Base-by-base conservation (phyloP, 345 rosid species). In the Draba incana region DNA sequence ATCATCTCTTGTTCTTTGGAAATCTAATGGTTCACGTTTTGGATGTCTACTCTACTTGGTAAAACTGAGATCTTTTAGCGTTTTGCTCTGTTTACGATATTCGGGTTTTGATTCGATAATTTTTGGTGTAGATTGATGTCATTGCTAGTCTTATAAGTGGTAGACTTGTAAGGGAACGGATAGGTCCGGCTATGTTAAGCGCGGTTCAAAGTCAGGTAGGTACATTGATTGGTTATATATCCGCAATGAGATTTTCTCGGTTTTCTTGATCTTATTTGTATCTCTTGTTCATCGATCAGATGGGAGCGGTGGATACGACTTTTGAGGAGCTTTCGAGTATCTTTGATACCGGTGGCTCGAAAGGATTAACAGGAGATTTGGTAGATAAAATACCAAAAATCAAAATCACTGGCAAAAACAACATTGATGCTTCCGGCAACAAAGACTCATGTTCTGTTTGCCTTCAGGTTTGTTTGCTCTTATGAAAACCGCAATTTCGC, bases 121-220 rank as follows among this genome's bases (percentile, higher is more conserved):
- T 12, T 12, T 41, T 75, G 33, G 45, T 74, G 75, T 82, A 95
- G 99, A 83, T 92, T 75, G 99, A 95, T 86, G 99, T 95, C 54
- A 85, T 95, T 66, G 94, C 85, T 50, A 95, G 99, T 80, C 99
- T 95, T 69, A 79, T 95, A 16, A 95, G 99, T 33, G 99, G 99
- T 47, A 89, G 99, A 74, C 98, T 95, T 66, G 98, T 95, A 6
- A 87, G 99, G 0, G 99, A 95, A 69, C 86, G 96, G 37, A 89
- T 95, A 38, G 99, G 99, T 72, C 99, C 99, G 2, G 99, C 99
- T 0, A 95, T 95, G 99, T 75, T 95, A 58, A 95, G 97, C 74
- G 99, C 99, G 1, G 99, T 95, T 54, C 99, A 95, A 76, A 95
- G 98, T 79, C 98, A 95, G 97, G 99, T 95, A 95, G 96, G 99